Percentiles rank a stretch among this genome's conserved stretches.
These are phyloP conservation scores for Talaromyces sp. DNA, from an alignment of 2,329 filamentous ascomycete genomes.

Conservation along the genomic window DNA sequence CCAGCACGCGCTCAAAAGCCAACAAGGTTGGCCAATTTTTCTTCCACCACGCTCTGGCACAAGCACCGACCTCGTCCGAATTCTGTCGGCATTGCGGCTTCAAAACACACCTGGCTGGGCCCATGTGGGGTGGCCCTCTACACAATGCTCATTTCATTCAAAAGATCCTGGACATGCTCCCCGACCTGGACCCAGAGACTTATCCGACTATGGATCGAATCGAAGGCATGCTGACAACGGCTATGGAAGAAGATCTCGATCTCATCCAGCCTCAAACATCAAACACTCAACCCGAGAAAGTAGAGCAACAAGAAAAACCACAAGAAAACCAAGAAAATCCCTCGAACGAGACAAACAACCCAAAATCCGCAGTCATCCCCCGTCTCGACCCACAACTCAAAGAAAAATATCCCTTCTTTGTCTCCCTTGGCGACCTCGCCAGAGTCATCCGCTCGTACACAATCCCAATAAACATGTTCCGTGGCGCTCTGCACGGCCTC, in stretches of 20 bases:
- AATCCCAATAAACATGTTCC: slow-evolving; percentile 70
- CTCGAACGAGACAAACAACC: slow-evolving; percentile 5
- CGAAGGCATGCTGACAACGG: slow-evolving; percentile 85
- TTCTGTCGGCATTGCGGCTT: slow-evolving; percentile 77
- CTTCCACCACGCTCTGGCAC: slow-evolving; percentile 72
- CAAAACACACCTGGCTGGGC: slow-evolving; percentile 82
- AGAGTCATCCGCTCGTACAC: slow-evolving; percentile 74
- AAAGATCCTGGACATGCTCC: slow-evolving; percentile 67
- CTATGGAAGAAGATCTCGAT: slow-evolving; percentile 65
- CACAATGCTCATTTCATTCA: slow-evolving; percentile 81
- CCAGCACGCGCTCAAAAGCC: slow-evolving; percentile 59
- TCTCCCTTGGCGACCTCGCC: slow-evolving; percentile 68
- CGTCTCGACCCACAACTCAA: slow-evolving; percentile 54
- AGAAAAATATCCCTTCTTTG: slow-evolving; percentile 66
- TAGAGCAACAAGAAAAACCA: background rate
- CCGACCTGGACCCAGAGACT: slow-evolving; percentile 58
- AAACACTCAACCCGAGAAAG: background rate
- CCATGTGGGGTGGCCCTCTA: slow-evolving; percentile 89
- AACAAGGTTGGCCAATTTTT: slow-evolving; percentile 68
- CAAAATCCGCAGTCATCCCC: slow-evolving; percentile 30
- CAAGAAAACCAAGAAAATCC: slow-evolving; percentile 6
- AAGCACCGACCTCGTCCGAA: slow-evolving; percentile 61
- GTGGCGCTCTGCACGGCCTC: slow-evolving; percentile 72
- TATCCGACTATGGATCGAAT: slow-evolving; percentile 80
- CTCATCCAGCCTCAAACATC: slow-evolving; percentile 9